phyloP scores from a whole-genome alignment of 805 yeast species.

The Metschnikowia hibisci region DNA sequence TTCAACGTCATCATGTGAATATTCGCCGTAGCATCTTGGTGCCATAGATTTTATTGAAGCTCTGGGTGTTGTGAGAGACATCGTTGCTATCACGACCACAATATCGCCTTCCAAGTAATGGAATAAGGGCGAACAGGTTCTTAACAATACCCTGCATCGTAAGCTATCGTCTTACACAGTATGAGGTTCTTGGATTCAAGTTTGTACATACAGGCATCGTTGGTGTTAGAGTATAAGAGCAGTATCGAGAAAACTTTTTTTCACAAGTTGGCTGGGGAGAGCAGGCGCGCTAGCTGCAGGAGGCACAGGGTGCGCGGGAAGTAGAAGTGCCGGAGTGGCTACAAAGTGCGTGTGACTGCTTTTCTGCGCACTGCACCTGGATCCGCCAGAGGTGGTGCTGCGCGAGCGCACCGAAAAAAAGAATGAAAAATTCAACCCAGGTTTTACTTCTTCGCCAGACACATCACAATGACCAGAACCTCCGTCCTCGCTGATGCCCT shows the following conservation, averaged over 20 bases:
- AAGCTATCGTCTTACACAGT: background rate
- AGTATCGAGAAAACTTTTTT: slow-evolving; percentile 16
- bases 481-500: slow-evolving; percentile 98
- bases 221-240: slow-evolving; percentile 13
- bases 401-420: slow-evolving; percentile 2
- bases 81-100: background rate
- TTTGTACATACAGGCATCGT: slow-evolving; percentile 43
- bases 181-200: background rate
- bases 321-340: background rate
- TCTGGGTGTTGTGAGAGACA: background rate
- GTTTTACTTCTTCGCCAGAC: slow-evolving; percentile 2
- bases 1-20: background rate
- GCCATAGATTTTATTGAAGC: no score
- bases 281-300: background rate
- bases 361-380: slow-evolving; percentile 6
- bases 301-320: background rate
- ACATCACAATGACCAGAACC: slow-evolving; percentile 79
- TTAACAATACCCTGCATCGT: background rate
- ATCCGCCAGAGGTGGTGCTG: background rate
- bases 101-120: background rate
- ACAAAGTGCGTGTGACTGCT: slow-evolving; percentile 15
- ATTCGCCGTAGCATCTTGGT: background rate
- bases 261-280: slow-evolving; percentile 9
- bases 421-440: slow-evolving; percentile 4
- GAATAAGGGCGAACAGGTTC: no score